Evolutionary conservation across 352 stramenopile species (phyloP).

Genomic region (Globisporangium canariense): DNA sequence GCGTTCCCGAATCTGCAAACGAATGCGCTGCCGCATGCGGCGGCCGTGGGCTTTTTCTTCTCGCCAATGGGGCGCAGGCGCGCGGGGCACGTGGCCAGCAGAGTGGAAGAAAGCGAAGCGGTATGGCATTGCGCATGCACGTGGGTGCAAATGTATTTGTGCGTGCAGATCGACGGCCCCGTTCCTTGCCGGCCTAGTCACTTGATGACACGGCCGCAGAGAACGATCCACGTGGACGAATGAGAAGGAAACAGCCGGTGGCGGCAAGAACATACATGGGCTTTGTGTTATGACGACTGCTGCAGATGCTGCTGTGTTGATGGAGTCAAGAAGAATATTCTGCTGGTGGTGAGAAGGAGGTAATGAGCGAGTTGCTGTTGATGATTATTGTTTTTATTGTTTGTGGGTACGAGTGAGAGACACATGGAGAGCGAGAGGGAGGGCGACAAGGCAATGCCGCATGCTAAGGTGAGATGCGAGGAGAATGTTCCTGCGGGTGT

Average conservation of each 20-base stretch:
- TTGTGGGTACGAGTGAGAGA: background rate
- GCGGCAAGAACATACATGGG: background rate
- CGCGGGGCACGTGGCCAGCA: background rate
- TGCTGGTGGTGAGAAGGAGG: background rate
- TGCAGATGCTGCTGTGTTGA: background rate
- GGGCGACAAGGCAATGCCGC: background rate
- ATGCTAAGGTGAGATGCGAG: background rate
- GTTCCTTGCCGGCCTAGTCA: background rate
- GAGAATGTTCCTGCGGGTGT: background rate
- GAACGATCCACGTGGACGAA: slow-evolving; percentile 9
- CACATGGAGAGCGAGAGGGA: background rate
- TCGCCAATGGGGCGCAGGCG: background rate
- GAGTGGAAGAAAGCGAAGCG: background rate
- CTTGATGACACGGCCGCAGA: slow-evolving; percentile 2
- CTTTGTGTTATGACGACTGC: background rate
- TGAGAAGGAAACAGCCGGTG: background rate
- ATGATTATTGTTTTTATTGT: too few relatives aligned
- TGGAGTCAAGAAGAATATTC: slow-evolving; percentile 6
- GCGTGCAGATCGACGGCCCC: background rate
- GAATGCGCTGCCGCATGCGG: background rate
- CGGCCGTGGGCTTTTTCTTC: slow-evolving; percentile 13
- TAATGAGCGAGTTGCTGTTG: background rate
- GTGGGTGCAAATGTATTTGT: background rate
- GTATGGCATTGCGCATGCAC: background rate
- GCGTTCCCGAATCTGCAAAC: slow-evolving; percentile 3